A percentile compares a stretch with the other conserved stretches of the same genome.
Evolutionary conservation across 768 basidiomycete species (phyloP).

Genomic region (Lactarius trivialis): DNA sequence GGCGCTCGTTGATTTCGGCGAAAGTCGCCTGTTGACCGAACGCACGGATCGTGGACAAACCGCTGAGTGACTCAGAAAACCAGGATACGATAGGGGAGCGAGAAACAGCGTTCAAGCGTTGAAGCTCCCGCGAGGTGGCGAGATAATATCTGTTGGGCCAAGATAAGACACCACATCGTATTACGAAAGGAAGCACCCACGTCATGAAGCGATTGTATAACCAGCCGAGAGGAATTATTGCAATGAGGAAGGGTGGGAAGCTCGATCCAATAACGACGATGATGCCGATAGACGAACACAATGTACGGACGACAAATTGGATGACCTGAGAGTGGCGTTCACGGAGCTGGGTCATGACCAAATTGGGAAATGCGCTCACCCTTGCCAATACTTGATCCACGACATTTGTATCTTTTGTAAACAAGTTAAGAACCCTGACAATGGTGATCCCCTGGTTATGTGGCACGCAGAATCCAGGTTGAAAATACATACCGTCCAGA

Average conservation of each 20-base stretch:
- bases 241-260: conserved; percentile 76
- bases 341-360: background rate
- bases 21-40: conserved; percentile 69
- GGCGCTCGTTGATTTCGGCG: conserved; percentile 56
- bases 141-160: conserved; percentile 66
- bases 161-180: background rate
- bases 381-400: conserved; percentile 79
- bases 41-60: conserved; percentile 77
- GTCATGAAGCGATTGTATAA: conserved; percentile 77
- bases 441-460: background rate
- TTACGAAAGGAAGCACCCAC: conserved; percentile 37
- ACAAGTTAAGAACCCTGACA: conserved; percentile 76
- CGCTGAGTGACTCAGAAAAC: conserved; percentile 73
- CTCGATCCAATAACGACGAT: conserved; percentile 69
- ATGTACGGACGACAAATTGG: conserved; percentile 61
- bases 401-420: conserved; percentile 83
- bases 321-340: conserved; percentile 40
- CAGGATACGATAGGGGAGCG: conserved; percentile 88
- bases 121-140: conserved; percentile 78
- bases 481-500: conserved; percentile 55
- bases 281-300: conserved; percentile 52
- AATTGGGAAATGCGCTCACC: conserved; percentile 28
- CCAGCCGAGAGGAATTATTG: conserved; percentile 67
- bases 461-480: background rate
- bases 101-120: conserved; percentile 83